Evolutionary conservation across 2,329 filamentous ascomycete genomes (phyloP), one percentile per base, ranked within the genome.

Genomic region (Ophiocordyceps camponoti-saundersi): DNA sequence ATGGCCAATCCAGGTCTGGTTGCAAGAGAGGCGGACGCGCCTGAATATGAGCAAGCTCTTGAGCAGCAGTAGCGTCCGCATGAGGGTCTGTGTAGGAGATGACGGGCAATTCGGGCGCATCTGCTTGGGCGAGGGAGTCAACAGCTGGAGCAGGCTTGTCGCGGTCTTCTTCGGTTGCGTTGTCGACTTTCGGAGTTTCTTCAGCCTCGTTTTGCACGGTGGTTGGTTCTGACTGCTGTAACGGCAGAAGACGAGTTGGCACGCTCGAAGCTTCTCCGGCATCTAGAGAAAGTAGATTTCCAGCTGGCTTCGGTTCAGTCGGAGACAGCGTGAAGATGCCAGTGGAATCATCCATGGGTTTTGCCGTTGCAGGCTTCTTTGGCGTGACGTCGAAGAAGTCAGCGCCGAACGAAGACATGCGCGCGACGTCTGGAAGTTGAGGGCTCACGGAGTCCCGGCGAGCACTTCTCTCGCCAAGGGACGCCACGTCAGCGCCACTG

Each of bases 331-430:
- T 12, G 8, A 42, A 45, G 26, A 30, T n/a, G 16, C 8, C 18
- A n/a, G 48, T 44, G n/a, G 26, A 20, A 15, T 44, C 26, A 5
- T 47, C 22, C 32, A 44, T 44, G 15, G 44, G 30, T 13, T 46
- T 45, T n/a, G 30, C 15, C 16, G 46, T 44, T 3, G 21, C 26
- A 21, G 16, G 6, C 26, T 16, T 21, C 26, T 8, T 48, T 7
- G 21, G 32, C 11, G 39, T 42, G 2, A 55, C 52, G 6, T 68
- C 67, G 50, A 80, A 79, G 42, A 80, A 65, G 48, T 79, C 75
- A 41, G 72, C 64, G 1, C 75, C 75, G 56, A 81, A 81, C 1
- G 67, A 67, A 41, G 78, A 81, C 63, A 80, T 65, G 23, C 77
- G 73, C 13, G 68, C 65, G 3, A 82, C 54, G 50, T 75, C 67